These are phyloP conservation scores for Tetraselmis striata DNA, from an alignment of 139 green algal species.

Conservation along the genomic window DNA sequence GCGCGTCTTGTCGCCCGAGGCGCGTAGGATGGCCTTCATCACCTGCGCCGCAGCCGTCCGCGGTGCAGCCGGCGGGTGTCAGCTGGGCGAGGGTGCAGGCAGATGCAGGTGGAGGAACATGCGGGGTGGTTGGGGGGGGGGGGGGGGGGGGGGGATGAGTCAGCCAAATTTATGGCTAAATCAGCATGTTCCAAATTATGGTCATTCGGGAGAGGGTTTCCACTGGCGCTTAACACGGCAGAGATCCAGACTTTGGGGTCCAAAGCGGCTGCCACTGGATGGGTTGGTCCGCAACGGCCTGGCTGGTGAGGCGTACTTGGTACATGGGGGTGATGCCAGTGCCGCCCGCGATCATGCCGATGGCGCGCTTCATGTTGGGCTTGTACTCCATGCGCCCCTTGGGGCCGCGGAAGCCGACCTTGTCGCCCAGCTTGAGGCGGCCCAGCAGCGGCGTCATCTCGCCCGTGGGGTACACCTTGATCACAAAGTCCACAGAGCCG, in stretches of 20 bases:
- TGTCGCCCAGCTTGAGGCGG: conserved; percentile 66
- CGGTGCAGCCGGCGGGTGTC: too few relatives aligned
- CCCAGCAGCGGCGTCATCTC: conserved; percentile 80
- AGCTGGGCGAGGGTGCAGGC: too few relatives aligned
- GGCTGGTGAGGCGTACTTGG: conserved; percentile 57
- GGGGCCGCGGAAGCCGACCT: conserved; percentile 79
- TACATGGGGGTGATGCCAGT: conserved; percentile 95
- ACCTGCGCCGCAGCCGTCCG: too few relatives aligned
- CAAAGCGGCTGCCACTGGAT: background rate
- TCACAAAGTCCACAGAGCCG: conserved; percentile 75
- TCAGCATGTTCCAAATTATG: too few relatives aligned
- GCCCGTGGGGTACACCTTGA: conserved; percentile 60
- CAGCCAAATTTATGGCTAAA: too few relatives aligned
- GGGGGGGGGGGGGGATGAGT: too few relatives aligned
- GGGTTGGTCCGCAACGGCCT: background rate
- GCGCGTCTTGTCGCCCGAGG: conserved; percentile 12
- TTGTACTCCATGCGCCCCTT: conserved; percentile 74
- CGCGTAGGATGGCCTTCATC: conserved; percentile 16
- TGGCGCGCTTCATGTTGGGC: conserved; percentile 55
- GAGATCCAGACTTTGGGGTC: too few relatives aligned
- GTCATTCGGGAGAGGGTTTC: too few relatives aligned
- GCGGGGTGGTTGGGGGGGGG: too few relatives aligned
- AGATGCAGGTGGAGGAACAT: too few relatives aligned
- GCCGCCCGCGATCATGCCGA: conserved; percentile 92
- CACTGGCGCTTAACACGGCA: too few relatives aligned